Evolutionary conservation across 768 basidiomycete species (phyloP).

Genomic region (Sarcodon sp.): DNA sequence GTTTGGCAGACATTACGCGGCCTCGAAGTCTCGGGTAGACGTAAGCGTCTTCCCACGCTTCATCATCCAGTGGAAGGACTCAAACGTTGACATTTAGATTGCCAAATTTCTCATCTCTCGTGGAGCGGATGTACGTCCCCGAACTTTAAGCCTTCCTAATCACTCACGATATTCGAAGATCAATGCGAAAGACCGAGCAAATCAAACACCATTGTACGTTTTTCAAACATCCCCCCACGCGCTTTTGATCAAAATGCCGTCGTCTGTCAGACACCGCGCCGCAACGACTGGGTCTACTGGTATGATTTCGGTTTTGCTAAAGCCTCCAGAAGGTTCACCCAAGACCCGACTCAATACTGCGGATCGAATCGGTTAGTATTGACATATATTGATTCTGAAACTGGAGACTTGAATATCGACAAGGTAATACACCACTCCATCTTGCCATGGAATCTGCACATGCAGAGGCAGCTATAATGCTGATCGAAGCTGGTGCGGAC

Average conservation of each 20-base stretch:
- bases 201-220: constrained; percentile 78
- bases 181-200: constrained; percentile 89
- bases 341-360: constrained; percentile 81
- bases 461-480: constrained; percentile 76
- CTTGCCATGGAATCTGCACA: constrained; percentile 96
- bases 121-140: constrained; percentile 76
- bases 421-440: constrained; percentile 94
- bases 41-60: constrained; percentile 21
- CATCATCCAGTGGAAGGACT: not conserved
- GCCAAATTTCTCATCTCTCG: constrained; percentile 74
- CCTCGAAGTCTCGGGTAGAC: constrained; percentile 81
- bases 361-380: constrained; percentile 55
- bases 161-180: constrained; percentile 43
- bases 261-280: constrained; percentile 67
- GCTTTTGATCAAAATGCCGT: not conserved
- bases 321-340: constrained; percentile 60
- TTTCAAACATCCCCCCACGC: not conserved
- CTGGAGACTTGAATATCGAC: constrained; percentile 1
- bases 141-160: constrained; percentile 18
- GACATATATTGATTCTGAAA: constrained; percentile 7
- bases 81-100: constrained; percentile 40
- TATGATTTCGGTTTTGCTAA: constrained; percentile 77
- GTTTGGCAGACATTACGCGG: constrained; percentile 70
- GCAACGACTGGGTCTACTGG: constrained; percentile 90
- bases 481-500: constrained; percentile 95